Evolutionary conservation across 495 filamentous ascomycete genomes (phyloP).

Genomic region (Elasticomyces elasticus): DNA sequence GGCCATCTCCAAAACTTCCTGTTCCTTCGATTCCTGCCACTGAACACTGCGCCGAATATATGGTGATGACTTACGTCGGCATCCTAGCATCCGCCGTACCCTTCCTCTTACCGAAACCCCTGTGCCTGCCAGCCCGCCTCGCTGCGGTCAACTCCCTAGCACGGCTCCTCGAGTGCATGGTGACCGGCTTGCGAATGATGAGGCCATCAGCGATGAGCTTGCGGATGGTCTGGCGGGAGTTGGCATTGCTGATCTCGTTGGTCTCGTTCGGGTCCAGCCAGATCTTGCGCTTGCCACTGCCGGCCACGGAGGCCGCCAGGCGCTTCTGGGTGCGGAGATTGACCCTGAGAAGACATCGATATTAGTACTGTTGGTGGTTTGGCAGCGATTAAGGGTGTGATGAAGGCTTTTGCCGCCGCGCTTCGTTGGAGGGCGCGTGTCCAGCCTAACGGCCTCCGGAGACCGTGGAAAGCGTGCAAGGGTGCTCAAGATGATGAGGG

Average conservation of each 20-base stretch:
- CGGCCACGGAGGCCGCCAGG: slow-evolving; percentile 93
- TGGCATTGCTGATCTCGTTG: slow-evolving; percentile 99
- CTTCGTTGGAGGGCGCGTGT: slow-evolving; percentile 4
- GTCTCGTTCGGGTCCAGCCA: slow-evolving; percentile 99
- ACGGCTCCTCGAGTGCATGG: slow-evolving; percentile 96
- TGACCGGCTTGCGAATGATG: slow-evolving; percentile 99
- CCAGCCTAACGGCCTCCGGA: background rate
- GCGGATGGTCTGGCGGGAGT: slow-evolving; percentile 99
- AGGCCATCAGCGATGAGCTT: slow-evolving; percentile 99
- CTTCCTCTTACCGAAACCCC: slow-evolving; percentile 99
- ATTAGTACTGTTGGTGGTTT: slow-evolving; percentile 10
- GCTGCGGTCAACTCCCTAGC: slow-evolving; percentile 85
- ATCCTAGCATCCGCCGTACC: slow-evolving; percentile 99
- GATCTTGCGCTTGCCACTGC: slow-evolving; percentile 99
- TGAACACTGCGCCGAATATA: background rate
- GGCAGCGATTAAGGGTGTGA: slow-evolving; percentile 1
- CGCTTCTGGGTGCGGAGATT: slow-evolving; percentile 99
- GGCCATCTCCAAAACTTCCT: background rate
- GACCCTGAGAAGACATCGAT: slow-evolving; percentile 56
- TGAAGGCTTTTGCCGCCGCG: slow-evolving; percentile 3
- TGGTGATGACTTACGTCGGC: slow-evolving; percentile 65
- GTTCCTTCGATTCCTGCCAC: background rate
- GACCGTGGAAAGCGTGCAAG: background rate
- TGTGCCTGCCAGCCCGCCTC: slow-evolving; percentile 86
- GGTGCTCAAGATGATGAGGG: background rate